Base-by-base conservation (phyloP, 2,329 filamentous ascomycete genomes). In the Ramichloridium luteum region DNA sequence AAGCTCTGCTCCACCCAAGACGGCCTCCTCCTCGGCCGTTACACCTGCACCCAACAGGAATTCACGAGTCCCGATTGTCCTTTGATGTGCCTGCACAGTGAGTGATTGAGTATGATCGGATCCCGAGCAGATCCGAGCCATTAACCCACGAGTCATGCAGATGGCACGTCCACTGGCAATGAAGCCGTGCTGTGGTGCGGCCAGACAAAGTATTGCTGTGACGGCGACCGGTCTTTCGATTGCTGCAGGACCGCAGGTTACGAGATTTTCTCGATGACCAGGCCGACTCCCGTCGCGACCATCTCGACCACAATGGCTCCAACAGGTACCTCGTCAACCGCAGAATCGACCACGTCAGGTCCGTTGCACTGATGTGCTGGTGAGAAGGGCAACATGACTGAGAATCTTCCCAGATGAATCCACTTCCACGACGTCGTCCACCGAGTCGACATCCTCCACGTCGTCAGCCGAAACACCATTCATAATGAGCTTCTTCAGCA, bases 41-140 rank as follows among this genome's bases (percentile, higher is more conserved):
- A 54, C 30, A 51, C 51, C 4, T 58, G 55, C 37, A 54, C 52
- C 3, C 51, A 55, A 16, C 34, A 46, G 32, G 42, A 31, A 0
- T 58, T 53, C 54, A 20, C 36, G 13, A 39, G 45, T 4, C 30
- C 28, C 8, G 40, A 27, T 9, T 55, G 52, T 40, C 44, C 49
- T 11, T 27, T 46, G 4, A 41, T 50, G 16, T 56, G 53, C 38
- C 48, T 45, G 5, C 30, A 42, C 13, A 39, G 46, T 49, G 32
- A 40, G 41, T 28, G 31, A 27, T 9, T 13, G 27, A 4, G 26
- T 28, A 11, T 25, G 16, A 16, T 27, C 30, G 14, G 22, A 28
- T 23, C 9, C 16, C 20, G 12, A 16, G 11, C 11, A 6, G 5
- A 13, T 5, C 12, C 13, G 15, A 11, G 16, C 23, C 16, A 6